Base-by-base conservation (phyloP, 208 protist species). In the Vickermania ingenoplastis region DNA sequence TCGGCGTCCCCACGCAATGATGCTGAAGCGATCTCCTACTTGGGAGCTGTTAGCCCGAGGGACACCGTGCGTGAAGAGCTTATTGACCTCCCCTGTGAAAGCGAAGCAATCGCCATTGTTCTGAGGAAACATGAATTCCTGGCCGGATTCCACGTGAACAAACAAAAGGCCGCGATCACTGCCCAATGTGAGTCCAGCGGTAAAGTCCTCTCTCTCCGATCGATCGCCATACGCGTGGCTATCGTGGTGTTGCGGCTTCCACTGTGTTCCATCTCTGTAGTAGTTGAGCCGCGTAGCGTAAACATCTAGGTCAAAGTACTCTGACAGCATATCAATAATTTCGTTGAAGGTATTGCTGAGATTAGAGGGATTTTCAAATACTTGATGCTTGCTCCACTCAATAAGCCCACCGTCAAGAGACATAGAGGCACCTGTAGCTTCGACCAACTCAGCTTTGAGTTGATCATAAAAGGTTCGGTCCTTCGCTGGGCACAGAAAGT, bases 191-290 rank as follows among this genome's bases (percentile, higher is more conserved):
- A 94, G 64, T 26, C 89, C 92, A 24, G 94, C 86, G 3, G 92
- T 97, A 70, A 97, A 94, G 71, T 97, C 92, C 68, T 97, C 89
- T 1, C 79, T 62, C 28, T 81, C 48, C 3, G 60, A 70, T 22
- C 79, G 63, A 0, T 75, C 85, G 49, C 77, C 88, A 63, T 95
- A 97, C 11, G 91, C 89, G 72, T 97, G 91, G 64, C 85, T 94
- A 78, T 97, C 91, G 61, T 95, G 86, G 60, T 97, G 92, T 71
- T 94, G 90, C 31, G 92, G 90, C 71, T 97, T 97, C 92, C 92
- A 97, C 59, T 94, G 84, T 0, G 76, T 79, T 0, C 86, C 86
- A 57, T 97, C 84, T 3, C 83, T 78, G 70, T 97, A 97, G 67
- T 94, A 95, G 61, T 97, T 97, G 31, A 97, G 74, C 23, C 92